phyloP scores from a whole-genome alignment of 495 filamentous ascomycete genomes.

The Aspergillus kassunensis region DNA sequence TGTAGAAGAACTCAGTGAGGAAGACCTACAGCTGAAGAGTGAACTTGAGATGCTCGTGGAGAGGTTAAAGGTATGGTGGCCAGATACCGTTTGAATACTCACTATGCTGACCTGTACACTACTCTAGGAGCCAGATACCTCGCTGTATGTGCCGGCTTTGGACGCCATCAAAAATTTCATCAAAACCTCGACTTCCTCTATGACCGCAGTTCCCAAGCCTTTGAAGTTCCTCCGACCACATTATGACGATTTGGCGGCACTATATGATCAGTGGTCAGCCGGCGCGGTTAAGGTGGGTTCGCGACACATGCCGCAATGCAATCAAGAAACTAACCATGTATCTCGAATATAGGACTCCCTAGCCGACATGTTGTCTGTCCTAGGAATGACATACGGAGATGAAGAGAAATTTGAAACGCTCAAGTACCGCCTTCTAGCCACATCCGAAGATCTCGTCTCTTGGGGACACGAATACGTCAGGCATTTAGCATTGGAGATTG shows the following conservation, averaged over 20 bases:
- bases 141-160: constrained; percentile 85
- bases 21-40: constrained; percentile 95
- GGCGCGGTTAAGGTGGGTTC: constrained; percentile 71
- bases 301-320: neutral
- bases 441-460: constrained; percentile 86
- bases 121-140: constrained; percentile 73
- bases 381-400: constrained; percentile 98
- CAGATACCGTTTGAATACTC: neutral
- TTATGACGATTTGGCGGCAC: constrained; percentile 77
- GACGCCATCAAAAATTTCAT: constrained; percentile 96
- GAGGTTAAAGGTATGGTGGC: constrained; percentile 72
- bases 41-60: constrained; percentile 99
- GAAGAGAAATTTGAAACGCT: constrained; percentile 93
- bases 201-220: constrained; percentile 98
- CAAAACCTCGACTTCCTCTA: constrained; percentile 97
- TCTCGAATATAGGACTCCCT: constrained; percentile 58
- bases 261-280: constrained; percentile 83
- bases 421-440: constrained; percentile 87
- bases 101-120: constrained; percentile 21
- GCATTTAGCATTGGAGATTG: constrained; percentile 92
- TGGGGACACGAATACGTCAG: constrained; percentile 99
- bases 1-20: constrained; percentile 88
- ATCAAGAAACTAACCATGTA: neutral
- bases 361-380: constrained; percentile 92
- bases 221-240: constrained; percentile 97